Evolutionary conservation across 1,284 basidiomycete genomes (phyloP).

Genomic region (Melampsora americana): DNA sequence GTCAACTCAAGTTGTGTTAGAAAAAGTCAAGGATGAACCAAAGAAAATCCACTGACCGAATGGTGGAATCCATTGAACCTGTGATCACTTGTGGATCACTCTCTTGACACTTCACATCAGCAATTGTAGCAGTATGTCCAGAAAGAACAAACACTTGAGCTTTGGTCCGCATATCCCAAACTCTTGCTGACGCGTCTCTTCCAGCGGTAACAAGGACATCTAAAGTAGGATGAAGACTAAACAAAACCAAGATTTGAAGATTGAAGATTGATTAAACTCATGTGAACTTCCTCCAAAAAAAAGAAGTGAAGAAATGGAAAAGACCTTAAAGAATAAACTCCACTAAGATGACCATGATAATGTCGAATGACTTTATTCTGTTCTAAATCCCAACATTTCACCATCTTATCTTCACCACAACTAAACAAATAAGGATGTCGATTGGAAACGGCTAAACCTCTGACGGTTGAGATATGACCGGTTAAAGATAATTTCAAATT

Average conservation of each 20-base stretch:
- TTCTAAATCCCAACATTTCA: conserved; percentile 99
- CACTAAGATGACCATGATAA: conserved; percentile 95
- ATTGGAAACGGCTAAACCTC: conserved; percentile 84
- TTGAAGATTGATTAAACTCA: no score
- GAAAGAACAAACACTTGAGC: conserved; percentile 88
- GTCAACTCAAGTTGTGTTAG: no score
- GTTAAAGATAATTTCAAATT: conserved; percentile 92
- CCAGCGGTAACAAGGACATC: conserved; percentile 92
- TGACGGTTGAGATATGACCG: conserved; percentile 94
- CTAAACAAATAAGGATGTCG: conserved; percentile 97
- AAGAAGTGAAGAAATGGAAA: conserved; percentile 41
- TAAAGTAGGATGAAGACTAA: conserved; percentile 82
- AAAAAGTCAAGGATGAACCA: no score
- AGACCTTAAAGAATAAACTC: conserved; percentile 76
- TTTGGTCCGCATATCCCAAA: conserved; percentile 99
- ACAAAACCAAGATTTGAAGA: no score
- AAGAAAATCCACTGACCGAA: no score
- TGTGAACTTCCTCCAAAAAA: no score
- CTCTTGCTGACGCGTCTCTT: conserved; percentile 88
- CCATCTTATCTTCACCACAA: conserved; percentile 98
- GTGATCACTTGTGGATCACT: conserved; percentile 97
- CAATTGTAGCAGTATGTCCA: conserved; percentile 90
- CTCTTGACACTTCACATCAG: conserved; percentile 89
- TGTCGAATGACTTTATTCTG: conserved; percentile 98
- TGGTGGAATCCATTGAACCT: conserved; percentile 94